Conservation (phyloP, 176 grass and related monocot species). For the Carex scoparia region DNA sequence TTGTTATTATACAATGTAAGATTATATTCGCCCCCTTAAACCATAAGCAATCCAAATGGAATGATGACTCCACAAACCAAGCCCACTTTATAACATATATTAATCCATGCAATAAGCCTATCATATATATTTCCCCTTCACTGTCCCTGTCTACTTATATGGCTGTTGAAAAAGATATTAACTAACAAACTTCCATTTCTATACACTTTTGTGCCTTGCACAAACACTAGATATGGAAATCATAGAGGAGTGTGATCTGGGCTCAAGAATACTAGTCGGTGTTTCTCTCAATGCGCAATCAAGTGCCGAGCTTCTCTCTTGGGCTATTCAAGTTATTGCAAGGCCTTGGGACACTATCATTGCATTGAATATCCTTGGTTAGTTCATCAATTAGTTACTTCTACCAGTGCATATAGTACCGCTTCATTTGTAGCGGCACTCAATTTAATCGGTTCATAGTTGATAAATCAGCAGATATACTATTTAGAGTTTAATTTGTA, state of each 20-base stretch:
- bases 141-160: slow-evolving; percentile 18
- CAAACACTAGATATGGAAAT: slow-evolving; percentile 48
- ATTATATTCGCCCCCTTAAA: slow-evolving; percentile 10
- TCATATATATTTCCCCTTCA: neutral
- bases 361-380: slow-evolving; percentile 84
- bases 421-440: neutral
- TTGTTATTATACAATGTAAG: neutral
- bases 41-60: slow-evolving; percentile 37
- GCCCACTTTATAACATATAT: slow-evolving; percentile 15
- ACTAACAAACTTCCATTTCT: slow-evolving; percentile 14
- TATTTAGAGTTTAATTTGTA: neutral
- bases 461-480: neutral
- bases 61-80: slow-evolving; percentile 13
- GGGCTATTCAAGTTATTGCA: slow-evolving; percentile 57
- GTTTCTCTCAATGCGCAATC: slow-evolving; percentile 51
- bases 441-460: neutral
- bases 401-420: neutral
- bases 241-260: slow-evolving; percentile 46
- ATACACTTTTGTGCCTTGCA: slow-evolving; percentile 18
- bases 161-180: neutral
- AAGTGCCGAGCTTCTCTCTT: slow-evolving; percentile 71
- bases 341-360: slow-evolving; percentile 65
- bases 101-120: slow-evolving; percentile 4
- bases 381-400: neutral
- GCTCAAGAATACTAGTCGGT: slow-evolving; percentile 68